These are phyloP conservation scores for Diospyros kaki DNA, from an alignment of 148 eudicot genomes.

Conservation along the genomic window DNA sequence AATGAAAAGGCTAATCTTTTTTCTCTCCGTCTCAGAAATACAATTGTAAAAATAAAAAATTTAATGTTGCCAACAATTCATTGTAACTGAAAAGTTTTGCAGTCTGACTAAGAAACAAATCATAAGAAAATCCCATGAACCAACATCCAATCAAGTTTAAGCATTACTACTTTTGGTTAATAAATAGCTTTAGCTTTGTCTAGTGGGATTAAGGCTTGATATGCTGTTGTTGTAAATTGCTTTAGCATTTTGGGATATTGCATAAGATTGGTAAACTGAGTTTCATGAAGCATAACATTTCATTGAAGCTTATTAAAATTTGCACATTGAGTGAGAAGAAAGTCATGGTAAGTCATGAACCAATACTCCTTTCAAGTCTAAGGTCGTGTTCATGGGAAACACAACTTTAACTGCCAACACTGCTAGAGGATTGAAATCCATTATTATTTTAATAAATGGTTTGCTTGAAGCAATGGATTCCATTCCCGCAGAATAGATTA, in stretches of 20 bases:
- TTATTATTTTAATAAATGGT: not conserved
- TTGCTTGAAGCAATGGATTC: not conserved
- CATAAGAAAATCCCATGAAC: not conserved
- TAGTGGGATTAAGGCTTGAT: no score
- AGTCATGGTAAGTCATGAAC: not conserved
- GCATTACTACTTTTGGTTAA: not conserved
- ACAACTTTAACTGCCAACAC: not conserved
- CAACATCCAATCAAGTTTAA: not conserved
- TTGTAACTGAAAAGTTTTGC: not conserved
- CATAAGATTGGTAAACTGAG: not conserved
- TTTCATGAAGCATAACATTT: not conserved
- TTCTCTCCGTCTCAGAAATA: no score
- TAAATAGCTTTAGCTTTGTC: not conserved
- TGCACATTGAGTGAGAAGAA: not conserved
- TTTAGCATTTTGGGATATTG: no score
- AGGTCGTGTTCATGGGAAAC: not conserved
- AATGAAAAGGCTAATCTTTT: not conserved
- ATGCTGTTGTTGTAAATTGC: no score
- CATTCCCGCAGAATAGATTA: no score
- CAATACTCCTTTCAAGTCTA: not conserved
- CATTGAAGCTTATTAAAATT: not conserved
- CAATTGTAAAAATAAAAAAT: no score
- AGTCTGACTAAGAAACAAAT: not conserved
- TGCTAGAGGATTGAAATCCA: not conserved
- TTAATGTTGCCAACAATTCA: not conserved